phyloP scores from a whole-genome alignment of 2,329 filamentous ascomycete species.

The Davidsoniella australis region DNA sequence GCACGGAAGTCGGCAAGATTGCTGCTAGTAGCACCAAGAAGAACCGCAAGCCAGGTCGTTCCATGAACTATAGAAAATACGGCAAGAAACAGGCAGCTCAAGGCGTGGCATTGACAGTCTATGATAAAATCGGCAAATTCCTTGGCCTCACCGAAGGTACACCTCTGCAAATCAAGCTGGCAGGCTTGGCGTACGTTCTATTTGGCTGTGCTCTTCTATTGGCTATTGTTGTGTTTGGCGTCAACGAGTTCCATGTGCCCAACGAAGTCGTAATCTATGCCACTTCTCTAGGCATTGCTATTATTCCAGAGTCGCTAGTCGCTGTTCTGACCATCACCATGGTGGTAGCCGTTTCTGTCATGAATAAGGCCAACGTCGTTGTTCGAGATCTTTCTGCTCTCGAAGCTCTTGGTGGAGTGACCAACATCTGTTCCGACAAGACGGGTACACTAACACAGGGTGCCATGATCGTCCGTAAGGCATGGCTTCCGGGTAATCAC shows the following conservation, averaged over 20 bases:
- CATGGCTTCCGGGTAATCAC: slow-evolving; percentile 42
- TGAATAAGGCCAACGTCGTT: slow-evolving; percentile 47
- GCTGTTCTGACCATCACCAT: slow-evolving; percentile 56
- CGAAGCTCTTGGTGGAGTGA: slow-evolving; percentile 53
- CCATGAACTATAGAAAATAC: slow-evolving; percentile 36
- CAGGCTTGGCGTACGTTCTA: slow-evolving; percentile 58
- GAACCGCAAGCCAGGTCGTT: slow-evolving; percentile 36
- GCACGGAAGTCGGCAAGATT: slow-evolving; percentile 54
- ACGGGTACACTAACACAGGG: slow-evolving; percentile 53
- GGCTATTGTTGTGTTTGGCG: slow-evolving; percentile 40
- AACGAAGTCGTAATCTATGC: slow-evolving; percentile 40
- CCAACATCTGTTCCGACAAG: slow-evolving; percentile 59
- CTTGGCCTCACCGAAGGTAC: slow-evolving; percentile 50
- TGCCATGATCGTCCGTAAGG: slow-evolving; percentile 52
- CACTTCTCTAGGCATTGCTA: slow-evolving; percentile 41
- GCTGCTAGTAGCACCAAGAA: slow-evolving; percentile 37
- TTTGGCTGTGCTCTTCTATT: slow-evolving; percentile 51
- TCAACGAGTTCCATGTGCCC: slow-evolving; percentile 33
- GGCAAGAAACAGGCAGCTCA: slow-evolving; percentile 33
- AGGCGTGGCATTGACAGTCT: slow-evolving; percentile 29
- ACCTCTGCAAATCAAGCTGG: slow-evolving; percentile 61
- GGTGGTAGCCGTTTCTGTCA: slow-evolving; percentile 45
- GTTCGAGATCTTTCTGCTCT: slow-evolving; percentile 49
- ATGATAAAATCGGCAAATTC: slow-evolving; percentile 37
- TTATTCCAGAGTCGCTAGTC: slow-evolving; percentile 48